These are phyloP conservation scores for Casuarina glauca DNA, from an alignment of 306 rosid species.

Conservation along the genomic window DNA sequence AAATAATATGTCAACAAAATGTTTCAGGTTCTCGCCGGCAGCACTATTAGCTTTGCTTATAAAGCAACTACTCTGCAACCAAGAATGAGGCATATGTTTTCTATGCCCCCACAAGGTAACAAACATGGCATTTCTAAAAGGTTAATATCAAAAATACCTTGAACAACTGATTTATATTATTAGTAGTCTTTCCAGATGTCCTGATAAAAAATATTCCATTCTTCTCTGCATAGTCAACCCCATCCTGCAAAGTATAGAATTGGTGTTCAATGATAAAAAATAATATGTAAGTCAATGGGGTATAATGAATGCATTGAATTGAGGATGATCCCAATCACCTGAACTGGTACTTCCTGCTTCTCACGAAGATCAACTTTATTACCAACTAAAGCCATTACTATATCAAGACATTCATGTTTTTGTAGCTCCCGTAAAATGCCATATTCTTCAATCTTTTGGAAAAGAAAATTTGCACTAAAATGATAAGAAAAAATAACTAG, in stretches of 20 bases:
- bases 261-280: neutral
- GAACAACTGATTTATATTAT: slow-evolving; percentile 64
- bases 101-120: neutral
- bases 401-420: slow-evolving; percentile 93
- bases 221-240: slow-evolving; percentile 82
- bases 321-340: slow-evolving; percentile 48
- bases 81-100: too few relatives aligned
- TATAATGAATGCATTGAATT: slow-evolving; percentile 1
- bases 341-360: slow-evolving; percentile 75
- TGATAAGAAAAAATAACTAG: slow-evolving; percentile 4
- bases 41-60: too few relatives aligned
- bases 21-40: too few relatives aligned
- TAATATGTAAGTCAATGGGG: neutral
- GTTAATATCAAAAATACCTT: too few relatives aligned
- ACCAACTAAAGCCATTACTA: slow-evolving; percentile 92
- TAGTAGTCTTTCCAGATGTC: slow-evolving; percentile 98
- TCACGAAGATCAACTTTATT: slow-evolving; percentile 93
- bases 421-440: slow-evolving; percentile 68
- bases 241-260: slow-evolving; percentile 52
- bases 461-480: slow-evolving; percentile 8
- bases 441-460: slow-evolving; percentile 30
- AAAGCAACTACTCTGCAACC: too few relatives aligned
- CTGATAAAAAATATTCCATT: slow-evolving; percentile 92
- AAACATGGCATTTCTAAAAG: neutral
- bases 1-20: too few relatives aligned